A percentile compares a stretch with the other conserved stretches of the same genome.
Conservation (phyloP, 2,329 filamentous ascomycete genomes). For the Fusarium sp. region DNA sequence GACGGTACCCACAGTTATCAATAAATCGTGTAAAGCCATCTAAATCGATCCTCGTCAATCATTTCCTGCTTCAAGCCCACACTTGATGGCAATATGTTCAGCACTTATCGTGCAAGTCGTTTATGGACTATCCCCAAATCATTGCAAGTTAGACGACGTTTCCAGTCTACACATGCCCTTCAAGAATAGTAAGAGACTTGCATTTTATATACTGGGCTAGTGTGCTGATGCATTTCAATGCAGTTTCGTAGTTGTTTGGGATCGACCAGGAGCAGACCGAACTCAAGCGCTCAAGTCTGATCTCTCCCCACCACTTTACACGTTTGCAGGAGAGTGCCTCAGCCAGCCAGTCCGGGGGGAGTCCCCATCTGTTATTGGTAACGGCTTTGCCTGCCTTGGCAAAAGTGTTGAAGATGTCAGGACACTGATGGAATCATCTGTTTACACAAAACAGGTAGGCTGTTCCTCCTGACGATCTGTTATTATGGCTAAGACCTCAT, state of each 20-base stretch:
- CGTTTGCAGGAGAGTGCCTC: conserved; percentile 1
- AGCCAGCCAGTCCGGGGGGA: not conserved
- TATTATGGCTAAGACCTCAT: not conserved
- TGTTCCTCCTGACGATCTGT: not conserved
- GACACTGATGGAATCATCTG: not conserved
- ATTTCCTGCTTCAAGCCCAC: not conserved
- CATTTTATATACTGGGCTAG: not conserved
- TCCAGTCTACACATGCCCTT: not conserved
- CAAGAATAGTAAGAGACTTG: not conserved
- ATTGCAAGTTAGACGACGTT: not conserved
- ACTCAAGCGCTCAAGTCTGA: not conserved
- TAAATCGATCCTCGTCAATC: no score
- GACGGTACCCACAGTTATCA: no score
- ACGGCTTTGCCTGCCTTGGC: not conserved
- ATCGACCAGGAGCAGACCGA: conserved; percentile 2
- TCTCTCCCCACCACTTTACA: not conserved
- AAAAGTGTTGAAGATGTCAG: not conserved
- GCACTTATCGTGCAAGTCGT: not conserved
- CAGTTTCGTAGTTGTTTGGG: conserved; percentile 7
- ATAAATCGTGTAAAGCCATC: no score
- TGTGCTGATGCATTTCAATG: not conserved
- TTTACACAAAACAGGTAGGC: conserved; percentile 2
- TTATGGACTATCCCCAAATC: not conserved
- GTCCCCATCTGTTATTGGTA: not conserved
- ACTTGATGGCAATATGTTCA: not conserved